These are phyloP conservation scores for Persicaria maculosa DNA, from an alignment of 148 eudicot genomes.

Conservation along the genomic window DNA sequence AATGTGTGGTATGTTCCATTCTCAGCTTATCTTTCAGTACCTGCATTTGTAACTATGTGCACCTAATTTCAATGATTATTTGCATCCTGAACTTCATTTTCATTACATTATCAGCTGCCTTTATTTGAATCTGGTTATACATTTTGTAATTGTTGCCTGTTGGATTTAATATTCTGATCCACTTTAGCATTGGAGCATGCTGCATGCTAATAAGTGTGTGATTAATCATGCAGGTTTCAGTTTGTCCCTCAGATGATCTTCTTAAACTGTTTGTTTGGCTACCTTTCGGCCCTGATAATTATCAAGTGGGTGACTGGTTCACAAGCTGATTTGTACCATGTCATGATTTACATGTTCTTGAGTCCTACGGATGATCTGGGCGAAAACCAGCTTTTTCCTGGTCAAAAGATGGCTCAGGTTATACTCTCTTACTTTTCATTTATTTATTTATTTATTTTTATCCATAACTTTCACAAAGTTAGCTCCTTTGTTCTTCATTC, in stretches of 20 bases:
- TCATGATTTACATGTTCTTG: constrained; percentile 51
- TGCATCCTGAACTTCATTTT: not conserved
- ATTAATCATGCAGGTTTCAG: constrained; percentile 34
- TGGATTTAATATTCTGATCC: not conserved
- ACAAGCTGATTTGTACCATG: constrained; percentile 50
- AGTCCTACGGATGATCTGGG: constrained; percentile 89
- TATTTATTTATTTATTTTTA: not conserved
- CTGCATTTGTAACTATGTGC: not conserved
- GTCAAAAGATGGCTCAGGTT: constrained; percentile 83
- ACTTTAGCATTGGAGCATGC: not conserved
- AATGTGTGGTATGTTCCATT: constrained; percentile 34
- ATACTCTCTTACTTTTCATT: constrained; percentile 1
- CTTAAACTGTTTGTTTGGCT: constrained; percentile 50
- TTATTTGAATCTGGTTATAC: not conserved
- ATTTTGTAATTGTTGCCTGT: not conserved
- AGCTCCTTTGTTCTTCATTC: not conserved
- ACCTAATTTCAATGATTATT: not conserved
- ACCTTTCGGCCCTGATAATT: constrained; percentile 45
- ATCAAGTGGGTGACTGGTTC: constrained; percentile 58
- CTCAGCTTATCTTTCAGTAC: not conserved
- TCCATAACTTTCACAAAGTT: not conserved
- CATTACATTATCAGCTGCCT: not conserved
- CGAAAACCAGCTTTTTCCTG: constrained; percentile 83
- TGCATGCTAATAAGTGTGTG: not conserved
- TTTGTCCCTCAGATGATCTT: constrained; percentile 52